Conservation (phyloP, 2,329 filamentous ascomycete species). For the Colletotrichum phormii region DNA sequence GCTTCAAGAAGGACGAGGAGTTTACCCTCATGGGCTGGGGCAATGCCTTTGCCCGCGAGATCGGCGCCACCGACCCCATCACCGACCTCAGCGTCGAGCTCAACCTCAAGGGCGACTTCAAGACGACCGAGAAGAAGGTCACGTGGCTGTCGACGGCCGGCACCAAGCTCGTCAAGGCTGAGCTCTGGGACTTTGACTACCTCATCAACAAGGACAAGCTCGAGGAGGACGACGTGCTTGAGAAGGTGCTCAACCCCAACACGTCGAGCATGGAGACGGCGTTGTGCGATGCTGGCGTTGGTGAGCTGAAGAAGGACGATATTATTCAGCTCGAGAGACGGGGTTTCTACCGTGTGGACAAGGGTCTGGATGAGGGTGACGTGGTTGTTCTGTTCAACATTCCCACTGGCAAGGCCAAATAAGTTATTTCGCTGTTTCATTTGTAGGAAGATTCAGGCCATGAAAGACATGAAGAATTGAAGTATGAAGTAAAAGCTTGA, state of each 20-base stretch:
- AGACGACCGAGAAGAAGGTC: slow-evolving; percentile 95
- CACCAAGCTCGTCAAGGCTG: slow-evolving; percentile 82
- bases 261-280: slow-evolving; percentile 82
- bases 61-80: slow-evolving; percentile 69
- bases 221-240: slow-evolving; percentile 86
- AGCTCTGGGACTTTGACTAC: slow-evolving; percentile 95
- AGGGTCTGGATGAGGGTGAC: slow-evolving; percentile 62
- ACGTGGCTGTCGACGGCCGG: slow-evolving; percentile 87
- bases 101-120: slow-evolving; percentile 93
- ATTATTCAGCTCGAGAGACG: slow-evolving; percentile 96
- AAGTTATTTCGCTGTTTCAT: slow-evolving; percentile 34
- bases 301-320: slow-evolving; percentile 83
- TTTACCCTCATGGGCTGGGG: slow-evolving; percentile 98
- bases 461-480: slow-evolving; percentile 27
- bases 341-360: slow-evolving; percentile 91
- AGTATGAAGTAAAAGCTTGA: neutral
- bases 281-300: slow-evolving; percentile 84
- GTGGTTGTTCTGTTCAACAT: slow-evolving; percentile 68
- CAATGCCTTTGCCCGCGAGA: slow-evolving; percentile 82
- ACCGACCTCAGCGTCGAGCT: slow-evolving; percentile 82
- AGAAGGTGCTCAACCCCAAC: slow-evolving; percentile 82
- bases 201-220: slow-evolving; percentile 95
- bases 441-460: slow-evolving; percentile 15
- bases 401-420: slow-evolving; percentile 66
- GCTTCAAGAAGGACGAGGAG: slow-evolving; percentile 87